phyloP scores from a whole-genome alignment of 73 alveolate genomes.

The Paramecium pentaurelia region DNA sequence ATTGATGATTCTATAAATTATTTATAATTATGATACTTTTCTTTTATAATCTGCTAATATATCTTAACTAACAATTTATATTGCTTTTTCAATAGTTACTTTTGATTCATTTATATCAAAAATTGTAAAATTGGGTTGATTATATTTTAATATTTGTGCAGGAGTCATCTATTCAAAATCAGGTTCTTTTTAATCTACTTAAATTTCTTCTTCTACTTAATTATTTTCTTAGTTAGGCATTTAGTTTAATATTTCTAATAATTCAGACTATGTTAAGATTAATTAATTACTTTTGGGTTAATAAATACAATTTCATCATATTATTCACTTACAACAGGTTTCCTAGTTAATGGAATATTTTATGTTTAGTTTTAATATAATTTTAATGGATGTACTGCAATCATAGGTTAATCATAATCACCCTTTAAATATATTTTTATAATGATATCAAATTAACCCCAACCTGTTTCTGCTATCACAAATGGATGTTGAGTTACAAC shows the following conservation, averaged over 20 bases:
- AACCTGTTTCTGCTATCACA: slow-evolving; percentile 92
- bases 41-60: slow-evolving; percentile 12
- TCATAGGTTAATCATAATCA: slow-evolving; percentile 85
- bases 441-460: slow-evolving; percentile 98
- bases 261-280: neutral
- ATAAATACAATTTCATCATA: slow-evolving; percentile 94
- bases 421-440: slow-evolving; percentile 84
- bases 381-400: slow-evolving; percentile 77
- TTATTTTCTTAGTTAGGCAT: slow-evolving; percentile 6
- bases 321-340: slow-evolving; percentile 89
- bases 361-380: slow-evolving; percentile 57
- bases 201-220: slow-evolving; percentile 32
- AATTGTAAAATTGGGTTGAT: slow-evolving; percentile 10
- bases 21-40: neutral
- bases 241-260: neutral
- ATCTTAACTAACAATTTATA: slow-evolving; percentile 3
- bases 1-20: slow-evolving; percentile 9
- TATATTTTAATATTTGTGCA: slow-evolving; percentile 15
- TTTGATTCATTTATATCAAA: slow-evolving; percentile 46
- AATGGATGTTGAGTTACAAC: slow-evolving; percentile 80
- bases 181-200: slow-evolving; percentile 28
- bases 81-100: slow-evolving; percentile 37
- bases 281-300: slow-evolving; percentile 83
- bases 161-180: slow-evolving; percentile 46
- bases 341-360: slow-evolving; percentile 62